Evolutionary conservation across 2,329 filamentous ascomycete genomes (phyloP).

Genomic region (Aspergillus sclerotialis): DNA sequence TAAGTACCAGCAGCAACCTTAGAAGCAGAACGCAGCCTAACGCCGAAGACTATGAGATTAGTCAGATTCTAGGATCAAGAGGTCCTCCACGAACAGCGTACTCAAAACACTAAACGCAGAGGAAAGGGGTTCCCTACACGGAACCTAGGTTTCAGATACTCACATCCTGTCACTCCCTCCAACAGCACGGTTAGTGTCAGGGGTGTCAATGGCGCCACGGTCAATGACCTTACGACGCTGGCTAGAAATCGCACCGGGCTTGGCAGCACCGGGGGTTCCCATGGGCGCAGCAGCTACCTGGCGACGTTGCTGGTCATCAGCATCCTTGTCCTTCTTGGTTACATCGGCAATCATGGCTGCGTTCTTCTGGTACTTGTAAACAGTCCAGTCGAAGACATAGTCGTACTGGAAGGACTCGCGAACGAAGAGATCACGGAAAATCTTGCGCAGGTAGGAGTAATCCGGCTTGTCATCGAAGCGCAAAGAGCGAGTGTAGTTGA

Average conservation of each 20-base stretch:
- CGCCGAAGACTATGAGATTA: conserved; percentile 77
- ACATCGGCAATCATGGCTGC: conserved; percentile 88
- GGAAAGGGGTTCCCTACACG: conserved; percentile 73
- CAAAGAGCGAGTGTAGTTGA: conserved; percentile 97
- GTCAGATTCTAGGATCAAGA: conserved; percentile 63
- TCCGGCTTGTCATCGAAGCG: conserved; percentile 99
- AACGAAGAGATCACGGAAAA: conserved; percentile 98
- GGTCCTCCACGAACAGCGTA: conserved; percentile 67
- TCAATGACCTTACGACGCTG: conserved; percentile 79
- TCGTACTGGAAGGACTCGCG: conserved; percentile 99
- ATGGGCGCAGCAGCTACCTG: conserved; percentile 53
- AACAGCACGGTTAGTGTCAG: conserved; percentile 67
- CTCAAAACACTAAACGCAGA: conserved; percentile 73
- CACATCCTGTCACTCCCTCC: conserved; percentile 91
- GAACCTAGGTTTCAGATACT: conserved; percentile 69
- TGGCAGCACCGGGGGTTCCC: conserved; percentile 53
- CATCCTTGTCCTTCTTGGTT: conserved; percentile 63
- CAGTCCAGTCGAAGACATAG: conserved; percentile 99
- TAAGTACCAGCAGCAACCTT: conserved; percentile 55
- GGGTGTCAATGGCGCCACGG: conserved; percentile 58
- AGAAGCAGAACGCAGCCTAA: conserved; percentile 78
- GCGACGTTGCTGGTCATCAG: conserved; percentile 67
- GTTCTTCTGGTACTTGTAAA: conserved; percentile 99
- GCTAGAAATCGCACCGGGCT: conserved; percentile 67
- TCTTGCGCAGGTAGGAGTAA: conserved; percentile 99